These are phyloP conservation scores for Ichthyophonus hoferi DNA, from an alignment of 208 protist genomes.

Conservation along the genomic window DNA sequence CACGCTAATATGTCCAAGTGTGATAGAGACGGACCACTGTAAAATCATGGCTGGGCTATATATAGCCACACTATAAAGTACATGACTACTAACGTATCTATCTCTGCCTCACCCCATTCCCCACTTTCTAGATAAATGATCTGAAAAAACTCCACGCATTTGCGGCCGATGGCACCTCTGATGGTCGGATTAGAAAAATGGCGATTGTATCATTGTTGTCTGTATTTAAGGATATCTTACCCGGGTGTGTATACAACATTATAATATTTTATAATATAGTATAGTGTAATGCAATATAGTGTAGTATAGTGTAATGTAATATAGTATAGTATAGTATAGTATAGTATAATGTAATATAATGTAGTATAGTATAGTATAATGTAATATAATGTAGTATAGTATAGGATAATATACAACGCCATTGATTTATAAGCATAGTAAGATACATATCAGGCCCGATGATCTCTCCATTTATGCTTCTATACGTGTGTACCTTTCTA, in stretches of 20 bases:
- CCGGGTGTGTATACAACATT: not conserved
- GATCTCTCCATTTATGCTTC: too few relatives aligned
- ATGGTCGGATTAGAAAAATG: not conserved
- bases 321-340: too few relatives aligned
- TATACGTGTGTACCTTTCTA: too few relatives aligned
- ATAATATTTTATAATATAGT: too few relatives aligned
- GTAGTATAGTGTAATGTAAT: too few relatives aligned
- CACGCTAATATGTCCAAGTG: not conserved
- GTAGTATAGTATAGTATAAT: too few relatives aligned
- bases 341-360: too few relatives aligned
- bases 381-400: too few relatives aligned
- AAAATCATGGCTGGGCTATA: not conserved
- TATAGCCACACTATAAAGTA: not conserved
- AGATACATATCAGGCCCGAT: too few relatives aligned
- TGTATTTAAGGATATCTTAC: slow-evolving; percentile 20
- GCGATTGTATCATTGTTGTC: slow-evolving; percentile 1
- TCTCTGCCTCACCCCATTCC: not conserved
- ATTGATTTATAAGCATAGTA: too few relatives aligned
- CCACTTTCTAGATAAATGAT: not conserved
- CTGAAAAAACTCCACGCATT: not conserved
- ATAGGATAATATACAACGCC: too few relatives aligned
- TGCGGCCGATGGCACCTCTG: not conserved
- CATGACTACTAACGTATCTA: not conserved
- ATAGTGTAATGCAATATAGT: too few relatives aligned
- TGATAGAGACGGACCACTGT: not conserved